Evolutionary conservation across 257 asterid species (phyloP), one percentile per base, ranked within the genome.

Genomic region (Solanum sparsipilum): DNA sequence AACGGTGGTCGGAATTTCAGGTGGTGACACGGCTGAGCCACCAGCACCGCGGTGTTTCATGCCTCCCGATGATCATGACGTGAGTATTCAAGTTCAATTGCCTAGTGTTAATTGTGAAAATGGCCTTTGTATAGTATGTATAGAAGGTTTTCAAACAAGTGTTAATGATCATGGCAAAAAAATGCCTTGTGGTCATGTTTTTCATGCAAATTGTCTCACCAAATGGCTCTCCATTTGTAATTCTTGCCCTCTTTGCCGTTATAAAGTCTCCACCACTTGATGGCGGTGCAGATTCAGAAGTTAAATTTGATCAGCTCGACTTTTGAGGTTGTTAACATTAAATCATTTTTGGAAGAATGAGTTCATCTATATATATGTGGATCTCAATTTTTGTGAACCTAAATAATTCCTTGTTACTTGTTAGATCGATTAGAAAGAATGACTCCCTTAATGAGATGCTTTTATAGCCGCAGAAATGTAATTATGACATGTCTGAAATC

Each of bases 121-220:
- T 11, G 87, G 44, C 13, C 48, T 39, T 38, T 67, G 87, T 85
- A 63, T 71, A 16, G 38, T 85, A 41, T 85, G 87, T 1, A 85
- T 85, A 44, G 82, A 85, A 36, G 65, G 82, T 52, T 38, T 85
- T 85, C 39, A 71, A 67, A 85, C 31, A 85, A 38, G 27, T 29
- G 13, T 18, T 39, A 21, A 8, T 76, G 60, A 46, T 46, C 5
- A 21, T 25, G 79, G 67, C 18, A 67, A 67, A 41, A 35, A 27
- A 85, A 18, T 39, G 67, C 81, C 44, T 15, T 85, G 87, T 21
- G 87, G 87, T 34, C 87, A 85, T 67, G 27, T 85, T 67, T 85
- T 85, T n/a, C 87, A 85, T 85, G 67, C 41, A 46, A 85, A 67
- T 67, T 85, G 87, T 9, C 18, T 85, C 25, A 44, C 6, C 12